These are phyloP conservation scores for Citrus unshiu DNA, from an alignment of 345 rosid genomes.

Conservation along the genomic window DNA sequence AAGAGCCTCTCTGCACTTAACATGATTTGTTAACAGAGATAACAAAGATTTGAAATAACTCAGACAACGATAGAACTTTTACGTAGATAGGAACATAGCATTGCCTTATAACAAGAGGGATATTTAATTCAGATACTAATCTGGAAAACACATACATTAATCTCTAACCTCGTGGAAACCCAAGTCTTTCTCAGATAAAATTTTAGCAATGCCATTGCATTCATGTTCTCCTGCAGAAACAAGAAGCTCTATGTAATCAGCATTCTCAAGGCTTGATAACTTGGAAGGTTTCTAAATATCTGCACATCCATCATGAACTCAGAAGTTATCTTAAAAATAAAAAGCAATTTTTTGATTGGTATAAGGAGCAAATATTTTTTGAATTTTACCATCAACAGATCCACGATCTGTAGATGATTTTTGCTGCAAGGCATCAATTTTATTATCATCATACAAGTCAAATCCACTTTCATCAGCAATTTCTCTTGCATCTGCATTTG, in stretches of 20 bases:
- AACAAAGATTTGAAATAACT: too few relatives aligned
- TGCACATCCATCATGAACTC: neutral
- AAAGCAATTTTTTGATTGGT: neutral
- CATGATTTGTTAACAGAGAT: too few relatives aligned
- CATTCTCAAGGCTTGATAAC: neutral
- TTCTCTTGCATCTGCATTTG: conserved; percentile 25
- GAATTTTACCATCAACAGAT: conserved; percentile 17
- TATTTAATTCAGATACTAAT: neutral
- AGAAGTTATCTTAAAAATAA: neutral
- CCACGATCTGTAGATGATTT: conserved; percentile 2
- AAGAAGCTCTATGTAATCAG: conserved; percentile 15
- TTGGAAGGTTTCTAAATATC: conserved; percentile 16
- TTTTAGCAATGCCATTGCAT: neutral
- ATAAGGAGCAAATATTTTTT: neutral
- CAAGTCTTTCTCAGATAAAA: neutral
- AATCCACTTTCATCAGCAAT: conserved; percentile 16
- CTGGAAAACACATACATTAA: neutral
- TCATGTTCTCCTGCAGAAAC: conserved; percentile 5
- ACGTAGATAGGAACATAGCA: neutral
- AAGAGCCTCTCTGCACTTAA: neutral
- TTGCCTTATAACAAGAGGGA: neutral
- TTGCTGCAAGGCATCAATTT: conserved; percentile 3
- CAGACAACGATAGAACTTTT: neutral
- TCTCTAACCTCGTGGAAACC: conserved; percentile 24
- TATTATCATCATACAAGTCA: conserved; percentile 15